Evolutionary conservation across 495 filamentous ascomycete species (phyloP), one percentile per base, ranked within the genome.

Genomic region (Aspergillus mulundensis): DNA sequence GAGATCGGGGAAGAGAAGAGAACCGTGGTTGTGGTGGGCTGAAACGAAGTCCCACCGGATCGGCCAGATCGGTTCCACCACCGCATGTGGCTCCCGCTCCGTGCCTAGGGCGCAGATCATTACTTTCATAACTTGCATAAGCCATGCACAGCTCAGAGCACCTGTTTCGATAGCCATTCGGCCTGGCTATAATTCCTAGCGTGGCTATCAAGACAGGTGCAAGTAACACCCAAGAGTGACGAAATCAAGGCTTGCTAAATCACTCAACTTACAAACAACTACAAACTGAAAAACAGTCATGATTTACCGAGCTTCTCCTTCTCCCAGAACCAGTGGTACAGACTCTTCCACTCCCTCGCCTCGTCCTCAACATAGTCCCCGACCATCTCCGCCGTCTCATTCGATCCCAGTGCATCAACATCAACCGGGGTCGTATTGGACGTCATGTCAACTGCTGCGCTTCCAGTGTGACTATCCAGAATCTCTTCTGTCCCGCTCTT

Each of bases 281-380:
- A 48, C 4, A n/a, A 19, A 10, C 5, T 30, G 25, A 10, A 34
- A 28, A 48, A 8, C 25, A 11, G 15, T 43, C 11, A 61, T n/a
- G 53, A 40, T n/a, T 62, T 58, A 18, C 56, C 59, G 16, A 55
- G 44, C 14, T 55, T 57, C 46, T 62, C 62, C 39, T 65, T 65
- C 51, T 70, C 72, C 74, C 74, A 76, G 36, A 77, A 77, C 74
- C 74, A 77, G 54, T 76, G 72, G 44, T 78, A 78, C 19, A 78
- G 59, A 34, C 62, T 72, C 60, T 67, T 70, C 71, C 74, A 75
- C 53, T 72, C 70, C 0, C 39, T 64, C 6, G 68, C 67, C 36
- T 77, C 75, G 46, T 77, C 75, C 39, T 76, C 74, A 28, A 78
- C 75, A 60, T 78, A 78, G 30, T 78, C 75, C 1, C 68, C 70